Conservation (phyloP, 441 rosid genomes). For the Populus hybrid region DNA sequence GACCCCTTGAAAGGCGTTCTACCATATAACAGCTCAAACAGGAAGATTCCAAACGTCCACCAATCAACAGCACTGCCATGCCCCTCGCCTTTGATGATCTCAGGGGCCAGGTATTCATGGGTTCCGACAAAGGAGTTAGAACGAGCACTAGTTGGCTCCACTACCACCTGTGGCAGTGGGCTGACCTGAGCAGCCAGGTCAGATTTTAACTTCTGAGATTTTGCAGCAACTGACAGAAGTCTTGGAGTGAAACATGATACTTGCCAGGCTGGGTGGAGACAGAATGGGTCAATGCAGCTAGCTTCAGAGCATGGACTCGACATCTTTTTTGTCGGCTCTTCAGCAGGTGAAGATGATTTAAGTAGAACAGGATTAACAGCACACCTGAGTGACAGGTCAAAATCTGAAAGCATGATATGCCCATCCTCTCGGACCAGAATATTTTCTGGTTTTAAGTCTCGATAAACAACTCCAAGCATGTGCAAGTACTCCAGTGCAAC, state of each 20-base stretch:
- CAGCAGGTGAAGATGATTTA: conserved; percentile 44
- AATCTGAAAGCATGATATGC: conserved; percentile 82
- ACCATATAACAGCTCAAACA: conserved; percentile 65
- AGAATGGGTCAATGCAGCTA: conserved; percentile 70
- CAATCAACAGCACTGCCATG: conserved; percentile 80
- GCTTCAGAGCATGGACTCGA: conserved; percentile 66
- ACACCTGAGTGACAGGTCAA: conserved; percentile 69
- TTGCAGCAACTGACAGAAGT: conserved; percentile 51
- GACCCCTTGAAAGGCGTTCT: conserved; percentile 69
- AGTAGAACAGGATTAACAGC: conserved; percentile 46
- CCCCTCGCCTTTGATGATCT: conserved; percentile 67
- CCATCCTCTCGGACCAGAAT: conserved; percentile 78
- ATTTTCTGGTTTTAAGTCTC: conserved; percentile 81
- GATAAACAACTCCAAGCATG: conserved; percentile 83
- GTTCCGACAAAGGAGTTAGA: conserved; percentile 82
- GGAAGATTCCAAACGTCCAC: conserved; percentile 75
- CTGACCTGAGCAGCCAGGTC: conserved; percentile 51
- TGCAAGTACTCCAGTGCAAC: conserved; percentile 77
- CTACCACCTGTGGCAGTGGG: conserved; percentile 67
- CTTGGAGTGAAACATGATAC: conserved; percentile 74
- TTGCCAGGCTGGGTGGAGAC: conserved; percentile 73
- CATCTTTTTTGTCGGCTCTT: conserved; percentile 40
- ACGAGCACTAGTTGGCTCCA: conserved; percentile 70
- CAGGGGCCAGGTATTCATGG: conserved; percentile 72
- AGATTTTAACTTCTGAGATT: conserved; percentile 48